A percentile compares a stretch with the other conserved stretches of the same genome.
Evolutionary conservation across 2,329 filamentous ascomycete species (phyloP).

Genomic region (Claviceps paspali): DNA sequence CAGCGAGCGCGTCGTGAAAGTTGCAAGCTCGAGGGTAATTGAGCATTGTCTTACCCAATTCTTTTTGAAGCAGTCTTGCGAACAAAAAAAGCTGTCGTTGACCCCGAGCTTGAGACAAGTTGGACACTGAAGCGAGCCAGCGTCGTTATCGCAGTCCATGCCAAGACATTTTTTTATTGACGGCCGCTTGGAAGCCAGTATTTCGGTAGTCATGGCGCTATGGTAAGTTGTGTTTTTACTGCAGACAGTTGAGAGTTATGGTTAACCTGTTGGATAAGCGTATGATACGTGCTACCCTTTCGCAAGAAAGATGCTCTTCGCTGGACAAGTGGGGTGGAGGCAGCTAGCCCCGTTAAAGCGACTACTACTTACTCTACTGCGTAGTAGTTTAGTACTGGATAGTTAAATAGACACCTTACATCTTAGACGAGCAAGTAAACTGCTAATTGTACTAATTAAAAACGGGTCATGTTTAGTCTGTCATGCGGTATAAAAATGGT

Average conservation of each 20-base stretch:
- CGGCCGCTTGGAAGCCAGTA: conserved; percentile 33
- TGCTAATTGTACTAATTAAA: no score
- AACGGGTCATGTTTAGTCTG: no score
- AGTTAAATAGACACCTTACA: no score
- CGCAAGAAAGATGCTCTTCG: background rate
- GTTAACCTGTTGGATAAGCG: background rate
- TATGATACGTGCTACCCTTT: background rate
- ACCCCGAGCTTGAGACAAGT: conserved; percentile 82
- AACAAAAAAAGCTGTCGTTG: conserved; percentile 90
- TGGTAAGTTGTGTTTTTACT: background rate
- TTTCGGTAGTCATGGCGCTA: background rate
- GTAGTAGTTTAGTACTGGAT: no score
- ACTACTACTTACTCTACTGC: no score
- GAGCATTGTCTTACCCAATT: conserved; percentile 62
- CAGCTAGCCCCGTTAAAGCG: no score
- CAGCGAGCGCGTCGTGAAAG: background rate
- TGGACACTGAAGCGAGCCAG: conserved; percentile 77
- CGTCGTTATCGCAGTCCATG: conserved; percentile 72
- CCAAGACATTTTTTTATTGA: conserved; percentile 61
- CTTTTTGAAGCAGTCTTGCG: conserved; percentile 96
- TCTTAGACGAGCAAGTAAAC: no score
- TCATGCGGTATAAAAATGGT: no score
- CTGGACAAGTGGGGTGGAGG: background rate
- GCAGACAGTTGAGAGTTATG: background rate
- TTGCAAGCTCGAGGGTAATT: background rate